Conservation (phyloP, 208 protist genomes). For the Novymonas esmeraldas region DNA sequence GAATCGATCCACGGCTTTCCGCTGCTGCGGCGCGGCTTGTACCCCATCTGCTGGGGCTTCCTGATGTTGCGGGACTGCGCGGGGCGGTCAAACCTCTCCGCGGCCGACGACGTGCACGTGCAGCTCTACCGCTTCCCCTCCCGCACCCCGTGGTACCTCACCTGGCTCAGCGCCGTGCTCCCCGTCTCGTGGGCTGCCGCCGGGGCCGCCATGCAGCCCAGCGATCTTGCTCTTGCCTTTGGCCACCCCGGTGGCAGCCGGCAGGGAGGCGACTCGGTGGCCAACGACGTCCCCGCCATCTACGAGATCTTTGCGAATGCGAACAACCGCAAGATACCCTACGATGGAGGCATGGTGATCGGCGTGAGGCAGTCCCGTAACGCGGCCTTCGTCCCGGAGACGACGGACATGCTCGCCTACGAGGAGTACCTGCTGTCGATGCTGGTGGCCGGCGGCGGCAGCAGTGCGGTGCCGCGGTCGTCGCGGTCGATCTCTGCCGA, state of each 20-base stretch:
- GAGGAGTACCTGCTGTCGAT: conserved; percentile 71
- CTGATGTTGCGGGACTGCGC: conserved; percentile 61
- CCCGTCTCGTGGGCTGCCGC: conserved; percentile 36
- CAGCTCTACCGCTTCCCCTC: conserved; percentile 81
- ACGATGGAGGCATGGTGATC: conserved; percentile 45
- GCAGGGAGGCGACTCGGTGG: background rate
- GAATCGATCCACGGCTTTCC: conserved; percentile 71
- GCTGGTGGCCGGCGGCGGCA: conserved; percentile 37
- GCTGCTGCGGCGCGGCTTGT: conserved; percentile 44
- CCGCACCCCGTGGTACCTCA: conserved; percentile 59
- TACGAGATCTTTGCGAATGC: conserved; percentile 53
- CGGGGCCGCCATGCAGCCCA: conserved; percentile 26
- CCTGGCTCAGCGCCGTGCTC: conserved; percentile 42
- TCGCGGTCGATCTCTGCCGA: background rate
- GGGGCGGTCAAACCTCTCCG: conserved; percentile 37
- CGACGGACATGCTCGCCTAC: conserved; percentile 52
- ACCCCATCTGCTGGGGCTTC: conserved; percentile 86
- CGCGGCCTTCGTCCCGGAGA: conserved; percentile 23
- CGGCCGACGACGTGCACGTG: conserved; percentile 44
- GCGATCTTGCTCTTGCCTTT: conserved; percentile 1
- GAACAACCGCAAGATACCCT: conserved; percentile 63
- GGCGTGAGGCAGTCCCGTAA: conserved; percentile 23
- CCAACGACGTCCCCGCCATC: conserved; percentile 32
- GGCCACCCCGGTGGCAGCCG: conserved; percentile 2
- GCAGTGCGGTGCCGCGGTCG: conserved; percentile 35